A percentile compares a stretch with the other conserved stretches of the same genome.
Conservation (phyloP, 768 basidiomycete genomes). For the Chalciporus sphaerocephalus region DNA sequence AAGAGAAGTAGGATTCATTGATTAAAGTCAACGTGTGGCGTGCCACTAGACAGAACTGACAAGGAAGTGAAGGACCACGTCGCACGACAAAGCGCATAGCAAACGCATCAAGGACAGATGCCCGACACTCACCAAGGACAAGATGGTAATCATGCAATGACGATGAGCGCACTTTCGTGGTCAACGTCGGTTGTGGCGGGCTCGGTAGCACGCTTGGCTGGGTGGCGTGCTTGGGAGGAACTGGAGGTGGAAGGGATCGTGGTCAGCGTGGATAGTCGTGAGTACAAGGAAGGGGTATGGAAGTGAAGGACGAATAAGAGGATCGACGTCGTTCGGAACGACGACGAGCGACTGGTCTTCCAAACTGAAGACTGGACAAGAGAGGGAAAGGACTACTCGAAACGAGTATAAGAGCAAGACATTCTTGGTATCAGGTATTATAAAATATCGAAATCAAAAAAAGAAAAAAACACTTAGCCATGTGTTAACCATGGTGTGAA, state of each 20-base stretch:
- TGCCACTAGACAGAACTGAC: slow-evolving; percentile 1
- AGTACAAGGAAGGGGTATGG: slow-evolving; percentile 21
- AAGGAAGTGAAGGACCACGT: slow-evolving; percentile 3
- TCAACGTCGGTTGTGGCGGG: slow-evolving; percentile 27
- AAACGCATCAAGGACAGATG: slow-evolving; percentile 4
- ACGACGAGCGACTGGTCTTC: slow-evolving; percentile 22
- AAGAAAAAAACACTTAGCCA: background rate
- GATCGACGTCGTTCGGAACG: slow-evolving; percentile 22
- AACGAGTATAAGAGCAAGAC: slow-evolving; percentile 35
- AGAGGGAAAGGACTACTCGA: slow-evolving; percentile 17
- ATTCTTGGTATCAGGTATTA: slow-evolving; percentile 7
- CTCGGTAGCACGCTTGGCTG: slow-evolving; percentile 29
- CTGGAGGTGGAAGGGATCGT: slow-evolving; percentile 34
- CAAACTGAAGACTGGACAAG: slow-evolving; percentile 25
- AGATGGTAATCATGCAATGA: slow-evolving; percentile 41
- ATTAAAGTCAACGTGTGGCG: slow-evolving; percentile 13
- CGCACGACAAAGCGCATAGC: slow-evolving; percentile 4
- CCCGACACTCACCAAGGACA: slow-evolving; percentile 34
- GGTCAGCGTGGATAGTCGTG: slow-evolving; percentile 38
- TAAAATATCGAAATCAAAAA: slow-evolving; percentile 9
- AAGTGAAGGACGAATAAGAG: slow-evolving; percentile 17
- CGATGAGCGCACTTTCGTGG: slow-evolving; percentile 37
- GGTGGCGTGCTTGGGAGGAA: slow-evolving; percentile 25
- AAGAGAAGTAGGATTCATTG: slow-evolving; percentile 1
- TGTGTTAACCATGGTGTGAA: background rate